Percentiles rank a stretch among this genome's conserved stretches.
Evolutionary conservation across 1,284 basidiomycete species (phyloP).

Genomic region (Sutorius eximius): DNA sequence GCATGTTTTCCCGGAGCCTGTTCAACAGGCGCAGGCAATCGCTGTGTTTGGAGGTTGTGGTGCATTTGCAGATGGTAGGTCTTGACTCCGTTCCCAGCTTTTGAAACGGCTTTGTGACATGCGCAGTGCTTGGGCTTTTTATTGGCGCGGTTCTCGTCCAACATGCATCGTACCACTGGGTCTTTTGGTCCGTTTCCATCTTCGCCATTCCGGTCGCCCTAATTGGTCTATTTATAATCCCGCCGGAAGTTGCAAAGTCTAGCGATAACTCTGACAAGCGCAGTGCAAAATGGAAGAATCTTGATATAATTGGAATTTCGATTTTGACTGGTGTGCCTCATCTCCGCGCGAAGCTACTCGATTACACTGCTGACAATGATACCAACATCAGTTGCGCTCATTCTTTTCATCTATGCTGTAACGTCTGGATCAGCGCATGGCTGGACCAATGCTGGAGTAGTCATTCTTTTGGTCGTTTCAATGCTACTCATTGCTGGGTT

Average conservation of each 20-base stretch:
- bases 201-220: conserved; percentile 40
- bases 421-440: conserved; percentile 38
- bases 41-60: conserved; percentile 47
- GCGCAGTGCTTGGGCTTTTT: conserved; percentile 36
- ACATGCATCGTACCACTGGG: conserved; percentile 44
- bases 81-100: not conserved
- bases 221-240: conserved; percentile 32
- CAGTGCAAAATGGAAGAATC: conserved; percentile 15
- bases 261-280: not conserved
- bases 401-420: conserved; percentile 44
- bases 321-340: conserved; percentile 15
- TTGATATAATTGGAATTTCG: conserved; percentile 20
- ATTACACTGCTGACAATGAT: conserved; percentile 6
- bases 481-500: conserved; percentile 35
- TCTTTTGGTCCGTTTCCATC: conserved; percentile 46
- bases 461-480: conserved; percentile 39
- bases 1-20: conserved; percentile 44
- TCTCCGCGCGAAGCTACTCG: not conserved
- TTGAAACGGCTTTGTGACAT: not conserved
- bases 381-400: conserved; percentile 27
- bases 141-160: conserved; percentile 39
- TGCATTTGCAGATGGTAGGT: conserved; percentile 44
- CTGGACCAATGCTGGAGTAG: conserved; percentile 37
- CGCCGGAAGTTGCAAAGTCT: conserved; percentile 15
- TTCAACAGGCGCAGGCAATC: conserved; percentile 47